Conservation (phyloP, 139 green algal genomes). For the Chlamydomonas sphaeroides region DNA sequence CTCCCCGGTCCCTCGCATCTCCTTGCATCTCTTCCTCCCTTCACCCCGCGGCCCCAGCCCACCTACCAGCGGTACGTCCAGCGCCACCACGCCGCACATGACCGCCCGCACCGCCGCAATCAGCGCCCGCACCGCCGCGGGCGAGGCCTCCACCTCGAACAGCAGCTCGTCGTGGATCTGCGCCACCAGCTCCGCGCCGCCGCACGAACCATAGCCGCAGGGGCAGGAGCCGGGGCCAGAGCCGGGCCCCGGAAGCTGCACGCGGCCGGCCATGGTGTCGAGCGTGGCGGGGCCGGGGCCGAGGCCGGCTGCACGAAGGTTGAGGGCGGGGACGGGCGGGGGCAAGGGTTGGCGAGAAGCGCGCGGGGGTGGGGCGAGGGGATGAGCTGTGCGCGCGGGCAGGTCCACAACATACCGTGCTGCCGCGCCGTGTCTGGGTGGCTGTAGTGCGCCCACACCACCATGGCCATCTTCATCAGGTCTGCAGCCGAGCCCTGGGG, state of each 20-base stretch:
- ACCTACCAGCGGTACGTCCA: constrained; percentile 40
- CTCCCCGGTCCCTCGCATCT: no score
- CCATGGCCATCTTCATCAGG: constrained; percentile 69
- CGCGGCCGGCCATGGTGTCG: neutral
- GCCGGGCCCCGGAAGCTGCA: neutral
- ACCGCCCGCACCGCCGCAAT: neutral
- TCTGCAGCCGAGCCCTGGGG: constrained; percentile 67
- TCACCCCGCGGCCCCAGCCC: no score
- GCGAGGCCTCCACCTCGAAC: constrained; percentile 49
- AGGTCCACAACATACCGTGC: neutral
- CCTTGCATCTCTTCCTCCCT: no score
- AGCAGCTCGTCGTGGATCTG: constrained; percentile 71
- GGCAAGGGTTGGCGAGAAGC: no score
- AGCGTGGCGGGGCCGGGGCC: neutral
- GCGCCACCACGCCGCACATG: constrained; percentile 18
- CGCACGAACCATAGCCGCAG: no score
- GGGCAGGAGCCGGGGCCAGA: no score
- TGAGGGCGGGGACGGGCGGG: no score
- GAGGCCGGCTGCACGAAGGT: neutral
- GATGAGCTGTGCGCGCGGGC: neutral
- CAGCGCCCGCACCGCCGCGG: neutral
- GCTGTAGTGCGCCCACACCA: constrained; percentile 39
- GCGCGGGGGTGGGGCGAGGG: no score
- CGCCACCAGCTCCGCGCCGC: constrained; percentile 20
- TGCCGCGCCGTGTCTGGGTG: constrained; percentile 8